phyloP scores from a whole-genome alignment of 2,329 filamentous ascomycete genomes.

The Alternaria arbusti region DNA sequence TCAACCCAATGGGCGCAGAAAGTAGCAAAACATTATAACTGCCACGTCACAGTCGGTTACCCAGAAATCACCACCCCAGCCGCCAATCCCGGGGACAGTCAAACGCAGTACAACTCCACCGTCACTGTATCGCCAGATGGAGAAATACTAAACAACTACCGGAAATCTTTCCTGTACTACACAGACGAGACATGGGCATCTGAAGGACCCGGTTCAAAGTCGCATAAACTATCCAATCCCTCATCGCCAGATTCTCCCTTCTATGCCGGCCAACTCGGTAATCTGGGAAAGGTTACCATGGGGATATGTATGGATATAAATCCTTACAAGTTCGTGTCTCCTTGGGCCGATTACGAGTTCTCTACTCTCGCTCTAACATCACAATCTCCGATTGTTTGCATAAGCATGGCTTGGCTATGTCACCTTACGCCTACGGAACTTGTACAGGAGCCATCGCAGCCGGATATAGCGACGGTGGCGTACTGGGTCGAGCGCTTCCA shows the following conservation, averaged over 20 bases:
- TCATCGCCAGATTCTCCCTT: slow-evolving; percentile 40
- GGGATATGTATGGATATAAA: slow-evolving; percentile 68
- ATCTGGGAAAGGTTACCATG: slow-evolving; percentile 47
- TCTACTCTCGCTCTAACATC: slow-evolving; percentile 63
- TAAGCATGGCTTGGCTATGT: slow-evolving; percentile 82
- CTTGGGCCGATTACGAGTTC: slow-evolving; percentile 65
- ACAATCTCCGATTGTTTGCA: slow-evolving; percentile 67
- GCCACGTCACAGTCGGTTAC: slow-evolving; percentile 74
- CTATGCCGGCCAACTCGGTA: slow-evolving; percentile 45
- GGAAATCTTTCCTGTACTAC: slow-evolving; percentile 70
- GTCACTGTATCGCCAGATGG: slow-evolving; percentile 64
- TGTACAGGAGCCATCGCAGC: slow-evolving; percentile 57
- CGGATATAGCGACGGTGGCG: slow-evolving; percentile 74
- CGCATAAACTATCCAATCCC: slow-evolving; percentile 26
- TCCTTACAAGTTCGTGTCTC: slow-evolving; percentile 65
- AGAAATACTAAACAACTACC: slow-evolving; percentile 64
- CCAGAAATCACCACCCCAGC: slow-evolving; percentile 61
- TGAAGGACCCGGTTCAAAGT: slow-evolving; percentile 53
- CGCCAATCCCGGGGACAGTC: slow-evolving; percentile 13
- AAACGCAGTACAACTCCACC: slow-evolving; percentile 63
- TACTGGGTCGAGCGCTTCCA: slow-evolving; percentile 79
- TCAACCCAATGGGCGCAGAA: slow-evolving; percentile 74
- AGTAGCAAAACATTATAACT: slow-evolving; percentile 69
- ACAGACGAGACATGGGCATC: slow-evolving; percentile 70
- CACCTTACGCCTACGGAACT: slow-evolving; percentile 57